Base-by-base conservation (phyloP, 805 yeast genomes). In the Kodamaea kaohsiungensis region DNA sequence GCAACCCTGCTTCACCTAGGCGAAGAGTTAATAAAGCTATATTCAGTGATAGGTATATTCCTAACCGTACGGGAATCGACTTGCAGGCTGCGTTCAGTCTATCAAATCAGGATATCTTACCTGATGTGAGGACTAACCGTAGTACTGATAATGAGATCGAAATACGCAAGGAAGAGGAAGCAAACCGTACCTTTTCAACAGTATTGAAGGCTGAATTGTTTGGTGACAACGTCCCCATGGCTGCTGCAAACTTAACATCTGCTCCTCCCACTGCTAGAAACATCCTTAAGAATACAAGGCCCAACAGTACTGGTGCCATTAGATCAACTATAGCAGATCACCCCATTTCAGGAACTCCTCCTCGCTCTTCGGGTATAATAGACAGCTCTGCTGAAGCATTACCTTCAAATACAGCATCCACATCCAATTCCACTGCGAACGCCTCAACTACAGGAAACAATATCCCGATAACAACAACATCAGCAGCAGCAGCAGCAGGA, bases 121-220 rank as follows among this genome's bases (percentile, higher is more conserved):
- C 78, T 1, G 72, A 72, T 46, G 59, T 70, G 37, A 57, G 73
- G 37, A 61, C 65, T 49, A 43, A 69, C 67, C 46, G 63, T 63
- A 35, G 54, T 55, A 65, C 72, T 7, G 85, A 81, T 50, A 80
- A 79, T 59, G 96, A 88, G 61, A 72, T 87, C 18, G 95, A 89
- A 57, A 73, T 77, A 39, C 80, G 86, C 58, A 78, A 84, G 59
- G 90, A 86, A 64, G 87, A 86, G 60, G 96, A 89, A 64, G 97
- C 97, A 3, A 89, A 89, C 66, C 76, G 88, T 59, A 89, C 96
- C 0, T 95, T 92, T 69, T 86, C 92, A 53, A 85, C 93, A 0
- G 89, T 95, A 1, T 73, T 95, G 48, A 88, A 89, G 61, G 89
- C 96, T 35, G 99, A 95, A 68, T 72, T 95, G 37, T 95, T 95